Evolutionary conservation across 164 flowering plant species (phyloP).

Genomic region (Warburgia ugandensis): DNA sequence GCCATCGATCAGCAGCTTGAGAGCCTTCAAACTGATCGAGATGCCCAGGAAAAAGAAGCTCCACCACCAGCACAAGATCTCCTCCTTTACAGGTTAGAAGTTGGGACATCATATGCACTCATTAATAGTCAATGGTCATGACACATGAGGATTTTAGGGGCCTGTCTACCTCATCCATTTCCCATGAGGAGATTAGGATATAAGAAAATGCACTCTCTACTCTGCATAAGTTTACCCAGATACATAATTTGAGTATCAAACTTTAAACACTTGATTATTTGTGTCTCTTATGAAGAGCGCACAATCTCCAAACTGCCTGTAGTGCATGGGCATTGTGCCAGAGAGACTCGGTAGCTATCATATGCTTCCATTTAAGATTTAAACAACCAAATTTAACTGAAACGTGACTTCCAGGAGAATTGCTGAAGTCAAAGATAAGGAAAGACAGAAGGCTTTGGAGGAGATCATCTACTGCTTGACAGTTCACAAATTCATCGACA

Average conservation of each 20-base stretch:
- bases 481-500: constrained; percentile 65
- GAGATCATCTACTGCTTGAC: constrained; percentile 80
- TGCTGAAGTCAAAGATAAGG: constrained; percentile 78
- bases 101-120: no score
- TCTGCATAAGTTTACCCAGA: no score
- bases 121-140: neutral
- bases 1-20: constrained; percentile 92
- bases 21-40: constrained; percentile 59
- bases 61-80: constrained; percentile 43
- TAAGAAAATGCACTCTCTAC: no score
- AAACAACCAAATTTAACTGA: neutral
- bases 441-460: constrained; percentile 51
- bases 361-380: neutral
- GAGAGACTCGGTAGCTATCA: no score
- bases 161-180: neutral
- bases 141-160: neutral
- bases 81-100: constrained; percentile 56
- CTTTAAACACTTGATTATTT: no score
- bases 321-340: no score
- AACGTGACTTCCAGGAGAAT: constrained; percentile 59
- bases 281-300: no score
- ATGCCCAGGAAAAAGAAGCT: constrained; percentile 38
- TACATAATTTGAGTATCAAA: no score
- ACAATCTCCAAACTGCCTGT: no score
- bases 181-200: no score